phyloP scores from a whole-genome alignment of 31 red algal species.

The Asparagopsis taxiformis region DNA sequence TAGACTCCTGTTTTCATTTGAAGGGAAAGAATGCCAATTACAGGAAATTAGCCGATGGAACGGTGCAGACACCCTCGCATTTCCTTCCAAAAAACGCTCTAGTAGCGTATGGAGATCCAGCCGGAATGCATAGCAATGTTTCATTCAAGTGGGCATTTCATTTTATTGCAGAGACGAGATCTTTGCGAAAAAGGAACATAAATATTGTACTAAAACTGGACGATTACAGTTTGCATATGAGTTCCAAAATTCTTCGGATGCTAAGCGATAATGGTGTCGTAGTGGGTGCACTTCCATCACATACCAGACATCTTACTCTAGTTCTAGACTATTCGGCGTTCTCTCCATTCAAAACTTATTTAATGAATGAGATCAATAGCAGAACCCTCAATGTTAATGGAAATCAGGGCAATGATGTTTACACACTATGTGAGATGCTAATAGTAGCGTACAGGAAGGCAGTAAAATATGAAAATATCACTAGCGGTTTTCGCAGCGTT shows the following conservation, averaged over 20 bases:
- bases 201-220: neutral
- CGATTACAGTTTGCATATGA: neutral
- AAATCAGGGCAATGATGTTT: too few relatives aligned
- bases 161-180: neutral
- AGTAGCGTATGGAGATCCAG: neutral
- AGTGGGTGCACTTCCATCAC: neutral
- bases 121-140: neutral
- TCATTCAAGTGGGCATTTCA: neutral
- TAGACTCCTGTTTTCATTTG: neutral
- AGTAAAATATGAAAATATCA: too few relatives aligned
- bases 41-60: neutral
- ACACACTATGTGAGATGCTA: too few relatives aligned
- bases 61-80: neutral
- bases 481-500: too few relatives aligned
- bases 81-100: neutral
- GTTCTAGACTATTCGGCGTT: neutral
- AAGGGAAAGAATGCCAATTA: neutral
- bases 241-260: neutral
- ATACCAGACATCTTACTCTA: neutral
- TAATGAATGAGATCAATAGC: neutral
- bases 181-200: neutral
- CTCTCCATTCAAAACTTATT: neutral
- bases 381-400: too few relatives aligned
- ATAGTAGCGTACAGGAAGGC: too few relatives aligned
- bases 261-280: neutral